These are phyloP conservation scores for Furcasterigmium furcatum DNA, from an alignment of 2,329 filamentous ascomycete species.

Conservation along the genomic window DNA sequence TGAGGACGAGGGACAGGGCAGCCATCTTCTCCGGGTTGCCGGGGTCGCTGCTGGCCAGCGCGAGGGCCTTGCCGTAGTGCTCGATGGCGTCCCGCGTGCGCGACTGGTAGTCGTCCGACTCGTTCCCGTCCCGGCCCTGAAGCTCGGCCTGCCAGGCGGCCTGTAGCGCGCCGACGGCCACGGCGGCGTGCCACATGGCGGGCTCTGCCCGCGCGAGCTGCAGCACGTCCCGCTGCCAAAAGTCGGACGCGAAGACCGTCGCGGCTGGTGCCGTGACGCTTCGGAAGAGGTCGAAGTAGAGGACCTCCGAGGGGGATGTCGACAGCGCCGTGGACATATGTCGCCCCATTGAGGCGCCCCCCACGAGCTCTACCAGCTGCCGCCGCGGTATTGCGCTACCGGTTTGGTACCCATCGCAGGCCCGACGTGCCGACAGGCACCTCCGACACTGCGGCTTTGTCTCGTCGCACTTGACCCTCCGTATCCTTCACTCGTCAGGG, in stretches of 20 bases:
- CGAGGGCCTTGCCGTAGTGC: constrained; percentile 23
- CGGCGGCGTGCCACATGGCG: constrained; percentile 29
- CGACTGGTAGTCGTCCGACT: neutral
- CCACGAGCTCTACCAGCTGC: constrained; percentile 17
- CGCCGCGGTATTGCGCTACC: constrained; percentile 23
- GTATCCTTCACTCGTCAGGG: constrained; percentile 20
- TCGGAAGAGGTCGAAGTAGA: constrained; percentile 31
- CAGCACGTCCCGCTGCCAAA: constrained; percentile 26
- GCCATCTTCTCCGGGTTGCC: constrained; percentile 20
- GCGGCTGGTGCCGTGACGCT: constrained; percentile 22
- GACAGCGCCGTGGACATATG: neutral
- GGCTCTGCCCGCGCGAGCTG: constrained; percentile 29
- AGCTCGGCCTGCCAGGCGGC: constrained; percentile 13
- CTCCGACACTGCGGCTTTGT: constrained; percentile 22
- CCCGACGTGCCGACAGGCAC: constrained; percentile 19
- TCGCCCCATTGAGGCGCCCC: neutral
- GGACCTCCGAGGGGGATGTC: constrained; percentile 6
- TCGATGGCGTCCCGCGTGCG: constrained; percentile 15
- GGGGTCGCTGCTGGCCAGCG: constrained; percentile 20
- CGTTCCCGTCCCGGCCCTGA: too few species aligned
- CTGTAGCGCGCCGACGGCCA: constrained; percentile 30
- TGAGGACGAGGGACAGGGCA: constrained; percentile 25
- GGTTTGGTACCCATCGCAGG: constrained; percentile 28
- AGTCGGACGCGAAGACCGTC: constrained; percentile 24
- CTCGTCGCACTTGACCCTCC: constrained; percentile 32